Conservation (phyloP, 2,329 filamentous ascomycete species). For the Penicillium nordicum region DNA sequence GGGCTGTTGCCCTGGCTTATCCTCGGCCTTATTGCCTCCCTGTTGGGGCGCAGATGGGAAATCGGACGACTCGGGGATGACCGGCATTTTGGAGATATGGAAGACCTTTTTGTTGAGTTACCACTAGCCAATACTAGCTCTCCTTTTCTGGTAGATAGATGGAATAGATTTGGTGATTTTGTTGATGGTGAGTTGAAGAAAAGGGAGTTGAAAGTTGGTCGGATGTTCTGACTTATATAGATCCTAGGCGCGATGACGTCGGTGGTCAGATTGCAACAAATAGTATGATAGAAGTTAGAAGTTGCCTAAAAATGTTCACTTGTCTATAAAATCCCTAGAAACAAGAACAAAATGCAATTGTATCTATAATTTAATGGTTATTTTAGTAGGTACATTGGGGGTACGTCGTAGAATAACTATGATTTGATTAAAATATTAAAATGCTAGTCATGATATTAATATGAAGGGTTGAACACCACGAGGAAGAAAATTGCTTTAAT, state of each 20-base stretch:
- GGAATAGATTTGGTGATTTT: neutral
- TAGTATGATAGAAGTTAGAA: neutral
- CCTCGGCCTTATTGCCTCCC: slow-evolving; percentile 17
- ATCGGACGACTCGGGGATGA: slow-evolving; percentile 29
- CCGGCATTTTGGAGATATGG: slow-evolving; percentile 25
- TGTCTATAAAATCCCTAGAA: neutral
- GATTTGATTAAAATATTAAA: neutral
- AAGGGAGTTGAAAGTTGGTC: neutral
- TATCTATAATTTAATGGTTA: neutral
- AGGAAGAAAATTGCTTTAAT: neutral
- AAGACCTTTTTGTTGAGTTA: neutral
- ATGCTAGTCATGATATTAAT: neutral
- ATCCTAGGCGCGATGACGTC: slow-evolving; percentile 20
- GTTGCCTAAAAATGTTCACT: neutral
- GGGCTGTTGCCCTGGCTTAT: slow-evolving; percentile 32
- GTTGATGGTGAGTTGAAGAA: neutral
- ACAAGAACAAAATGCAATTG: neutral
- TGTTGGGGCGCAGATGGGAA: slow-evolving; percentile 22
- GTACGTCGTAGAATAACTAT: neutral
- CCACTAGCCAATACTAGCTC: neutral
- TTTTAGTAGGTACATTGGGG: neutral
- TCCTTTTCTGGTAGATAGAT: neutral
- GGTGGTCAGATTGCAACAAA: slow-evolving; percentile 11
- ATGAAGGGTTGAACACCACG: too few species aligned
- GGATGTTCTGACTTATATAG: slow-evolving; percentile 12